Evolutionary conservation across 768 basidiomycete species (phyloP).

Genomic region (Albatrellus ellisii): DNA sequence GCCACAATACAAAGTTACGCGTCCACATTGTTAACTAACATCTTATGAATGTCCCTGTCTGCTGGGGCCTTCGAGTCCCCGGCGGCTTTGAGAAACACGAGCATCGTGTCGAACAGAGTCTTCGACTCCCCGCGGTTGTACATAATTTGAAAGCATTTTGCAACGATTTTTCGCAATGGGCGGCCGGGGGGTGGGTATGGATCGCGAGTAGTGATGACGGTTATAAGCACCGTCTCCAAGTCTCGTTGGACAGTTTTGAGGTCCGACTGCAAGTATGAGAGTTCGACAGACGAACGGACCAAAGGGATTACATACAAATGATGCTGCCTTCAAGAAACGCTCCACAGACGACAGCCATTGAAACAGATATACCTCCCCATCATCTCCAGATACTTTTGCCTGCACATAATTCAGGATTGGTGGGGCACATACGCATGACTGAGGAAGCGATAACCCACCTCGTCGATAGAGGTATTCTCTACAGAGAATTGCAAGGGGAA

Average conservation of each 20-base stretch:
- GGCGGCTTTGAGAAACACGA: conserved; percentile 61
- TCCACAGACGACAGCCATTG: conserved; percentile 69
- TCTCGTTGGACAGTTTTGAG: conserved; percentile 50
- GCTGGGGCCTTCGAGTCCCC: conserved; percentile 57
- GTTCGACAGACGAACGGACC: not conserved
- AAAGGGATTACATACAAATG: conserved; percentile 32
- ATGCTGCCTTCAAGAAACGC: conserved; percentile 34
- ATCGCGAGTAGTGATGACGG: conserved; percentile 49
- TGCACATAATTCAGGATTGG: conserved; percentile 17
- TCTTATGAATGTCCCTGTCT: conserved; percentile 43
- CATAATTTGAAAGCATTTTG: conserved; percentile 60
- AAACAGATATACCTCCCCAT: conserved; percentile 73
- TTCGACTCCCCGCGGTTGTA: conserved; percentile 76
- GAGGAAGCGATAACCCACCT: conserved; percentile 3
- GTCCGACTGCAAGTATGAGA: conserved; percentile 33
- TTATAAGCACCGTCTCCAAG: conserved; percentile 52
- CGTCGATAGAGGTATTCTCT: conserved; percentile 5
- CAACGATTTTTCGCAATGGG: conserved; percentile 66
- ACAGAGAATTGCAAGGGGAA: not conserved
- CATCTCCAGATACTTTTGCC: conserved; percentile 59
- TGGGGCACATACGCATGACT: not conserved
- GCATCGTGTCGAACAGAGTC: conserved; percentile 78
- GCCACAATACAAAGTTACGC: not conserved
- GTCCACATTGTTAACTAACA: conserved; percentile 34
- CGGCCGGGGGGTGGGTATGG: conserved; percentile 79